Evolutionary conservation across 2,329 filamentous ascomycete genomes (phyloP).

Genomic region (Talaromyces sp.): DNA sequence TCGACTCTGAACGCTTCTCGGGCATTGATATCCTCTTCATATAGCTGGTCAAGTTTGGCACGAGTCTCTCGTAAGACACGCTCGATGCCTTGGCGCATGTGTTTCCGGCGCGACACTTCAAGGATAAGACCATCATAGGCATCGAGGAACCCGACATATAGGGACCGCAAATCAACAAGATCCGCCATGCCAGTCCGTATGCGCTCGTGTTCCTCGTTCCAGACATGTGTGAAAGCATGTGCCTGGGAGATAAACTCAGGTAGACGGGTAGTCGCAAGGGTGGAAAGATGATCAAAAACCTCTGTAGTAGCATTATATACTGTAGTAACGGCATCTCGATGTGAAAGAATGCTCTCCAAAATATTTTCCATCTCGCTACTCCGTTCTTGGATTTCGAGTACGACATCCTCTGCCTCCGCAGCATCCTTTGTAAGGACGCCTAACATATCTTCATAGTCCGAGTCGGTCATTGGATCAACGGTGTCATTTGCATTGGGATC

Average conservation of each 20-base stretch:
- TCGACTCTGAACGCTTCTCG: conserved; percentile 77
- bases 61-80: conserved; percentile 74
- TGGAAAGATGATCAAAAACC: conserved; percentile 66
- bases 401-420: conserved; percentile 61
- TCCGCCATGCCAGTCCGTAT: conserved; percentile 71
- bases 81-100: conserved; percentile 71
- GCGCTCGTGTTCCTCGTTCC: conserved; percentile 70
- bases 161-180: conserved; percentile 72
- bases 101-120: conserved; percentile 74
- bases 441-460: conserved; percentile 80
- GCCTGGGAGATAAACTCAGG: conserved; percentile 51
- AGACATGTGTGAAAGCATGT: conserved; percentile 53
- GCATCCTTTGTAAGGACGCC: conserved; percentile 64
- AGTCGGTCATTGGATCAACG: conserved; percentile 69
- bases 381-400: conserved; percentile 68
- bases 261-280: conserved; percentile 63
- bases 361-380: conserved; percentile 74
- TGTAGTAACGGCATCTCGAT: conserved; percentile 58
- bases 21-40: conserved; percentile 68
- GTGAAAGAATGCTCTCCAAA: conserved; percentile 61
- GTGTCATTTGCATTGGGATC: conserved; percentile 42
- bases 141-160: conserved; percentile 82
- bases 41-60: conserved; percentile 71
- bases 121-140: conserved; percentile 83
- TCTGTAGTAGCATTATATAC: conserved; percentile 59